Evolutionary conservation across 257 asterid genomes (phyloP).

Genomic region (Henckelia pumila): DNA sequence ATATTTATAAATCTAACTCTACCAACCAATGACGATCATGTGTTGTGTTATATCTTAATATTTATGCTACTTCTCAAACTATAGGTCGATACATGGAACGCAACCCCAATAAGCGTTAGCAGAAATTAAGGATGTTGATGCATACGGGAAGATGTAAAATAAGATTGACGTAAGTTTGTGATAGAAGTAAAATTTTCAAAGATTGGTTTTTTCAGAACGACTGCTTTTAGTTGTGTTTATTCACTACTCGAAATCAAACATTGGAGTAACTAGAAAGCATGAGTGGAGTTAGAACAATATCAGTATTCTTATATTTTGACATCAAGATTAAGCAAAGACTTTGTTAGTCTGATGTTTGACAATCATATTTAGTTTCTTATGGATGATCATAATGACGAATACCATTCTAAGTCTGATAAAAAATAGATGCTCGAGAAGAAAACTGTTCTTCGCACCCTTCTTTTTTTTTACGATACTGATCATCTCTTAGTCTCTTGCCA

Average conservation of each 20-base stretch:
- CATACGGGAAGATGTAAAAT: background rate
- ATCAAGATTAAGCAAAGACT: no score
- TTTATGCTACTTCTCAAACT: background rate
- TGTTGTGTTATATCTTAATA: constrained; percentile 5
- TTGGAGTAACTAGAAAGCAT: background rate
- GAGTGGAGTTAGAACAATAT: background rate
- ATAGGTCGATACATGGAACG: background rate
- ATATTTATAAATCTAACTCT: constrained; percentile 2
- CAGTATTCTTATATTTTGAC: no score
- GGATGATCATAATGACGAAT: background rate
- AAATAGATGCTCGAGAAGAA: no score
- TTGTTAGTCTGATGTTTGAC: background rate
- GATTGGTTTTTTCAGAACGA: background rate
- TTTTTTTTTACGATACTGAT: no score
- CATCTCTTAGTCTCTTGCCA: no score
- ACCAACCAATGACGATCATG: constrained; percentile 25
- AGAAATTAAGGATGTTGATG: background rate
- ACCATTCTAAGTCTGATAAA: background rate
- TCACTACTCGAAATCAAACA: background rate
- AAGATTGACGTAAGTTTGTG: background rate
- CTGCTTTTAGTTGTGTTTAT: background rate
- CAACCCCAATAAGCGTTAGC: background rate
- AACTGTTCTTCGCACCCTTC: no score
- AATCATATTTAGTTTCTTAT: no score
- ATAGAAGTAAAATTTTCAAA: background rate